A percentile compares a stretch with the other conserved stretches of the same genome.
Evolutionary conservation across 2,329 filamentous ascomycete species (phyloP).

Genomic region (Talaromyces sp.): DNA sequence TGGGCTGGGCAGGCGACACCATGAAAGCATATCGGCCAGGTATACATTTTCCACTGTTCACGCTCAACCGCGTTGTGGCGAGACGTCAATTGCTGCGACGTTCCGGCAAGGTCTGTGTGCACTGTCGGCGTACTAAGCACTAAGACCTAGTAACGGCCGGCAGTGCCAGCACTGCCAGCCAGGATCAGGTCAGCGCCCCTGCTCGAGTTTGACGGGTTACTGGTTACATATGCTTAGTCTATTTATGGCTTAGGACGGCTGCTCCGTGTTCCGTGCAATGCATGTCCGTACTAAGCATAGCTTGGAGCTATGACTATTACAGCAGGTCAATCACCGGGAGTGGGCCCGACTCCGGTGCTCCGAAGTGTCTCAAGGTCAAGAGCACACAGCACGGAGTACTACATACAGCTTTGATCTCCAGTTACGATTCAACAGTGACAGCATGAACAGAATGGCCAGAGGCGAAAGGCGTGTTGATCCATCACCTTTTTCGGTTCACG

Average conservation of each 20-base stretch:
- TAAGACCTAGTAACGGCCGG: not conserved
- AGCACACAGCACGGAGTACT: not conserved
- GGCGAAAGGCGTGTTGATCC: not conserved
- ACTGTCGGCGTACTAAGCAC: too few relatives aligned
- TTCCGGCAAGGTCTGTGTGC: not conserved
- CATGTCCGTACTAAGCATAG: not conserved
- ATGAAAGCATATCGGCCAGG: not conserved
- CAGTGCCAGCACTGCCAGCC: not conserved
- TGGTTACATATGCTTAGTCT: not conserved
- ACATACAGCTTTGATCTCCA: not conserved
- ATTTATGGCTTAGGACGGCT: not conserved
- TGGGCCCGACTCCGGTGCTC: slow-evolving; percentile 8
- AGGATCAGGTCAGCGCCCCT: too few relatives aligned
- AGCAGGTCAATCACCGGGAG: not conserved
- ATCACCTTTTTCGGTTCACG: not conserved
- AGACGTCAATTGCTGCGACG: not conserved
- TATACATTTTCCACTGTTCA: not conserved
- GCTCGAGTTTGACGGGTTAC: slow-evolving; percentile 1
- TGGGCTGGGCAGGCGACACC: not conserved
- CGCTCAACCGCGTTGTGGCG: not conserved
- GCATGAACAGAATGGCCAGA: not conserved
- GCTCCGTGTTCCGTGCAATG: not conserved
- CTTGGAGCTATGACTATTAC: slow-evolving; percentile 9
- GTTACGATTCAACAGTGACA: not conserved
- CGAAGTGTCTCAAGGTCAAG: slow-evolving; percentile 2